Base-by-base conservation (phyloP, 2,329 filamentous ascomycete species). In the Venturiaceae sp. region DNA sequence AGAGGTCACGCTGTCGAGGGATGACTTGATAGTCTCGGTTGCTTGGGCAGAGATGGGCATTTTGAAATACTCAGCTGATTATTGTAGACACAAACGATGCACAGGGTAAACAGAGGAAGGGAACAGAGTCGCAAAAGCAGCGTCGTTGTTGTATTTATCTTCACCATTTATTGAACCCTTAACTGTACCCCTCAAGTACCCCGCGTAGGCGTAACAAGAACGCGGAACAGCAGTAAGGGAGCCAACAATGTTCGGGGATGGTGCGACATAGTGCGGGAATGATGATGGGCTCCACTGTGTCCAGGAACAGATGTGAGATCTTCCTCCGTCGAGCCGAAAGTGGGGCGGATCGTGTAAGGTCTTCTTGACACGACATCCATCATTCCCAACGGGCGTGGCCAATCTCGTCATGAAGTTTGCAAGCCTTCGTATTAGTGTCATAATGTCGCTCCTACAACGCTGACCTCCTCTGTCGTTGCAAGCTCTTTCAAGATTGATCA, bases 1-100 rank as follows among this genome's bases (percentile, higher is more conserved):
- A 14, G 70, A 68, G 33, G 66, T 69, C 9, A 73, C 72, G 28
- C 65, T 61, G 16, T 75, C 74, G 11, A 71, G 66, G 13, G 71
- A 67, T 47, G 66, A 64, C 59, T 75, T 71, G 13, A 77, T 69
- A 19, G 60, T 65, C 26, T 69, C 62, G 1, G 64, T 56, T 32
- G 66, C 63, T 62, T 72, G 55, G 2, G 65, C 50, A 21, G 65
- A 71, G 62, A 60, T 50, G 3, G 44, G 44, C 44, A 50, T 50
- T 5, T 50, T 50, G 23, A 11, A 30, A 3, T 26, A 16, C 6
- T 16, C 8, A 26, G 30, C 13, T 5, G 5, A 50, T 4, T 7
- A 30, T 16, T n/a, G 8, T 3, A 50, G 44, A 13, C 14, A 19
- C n/a, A n/a, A n/a, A n/a, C n/a, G n/a, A n/a, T n/a, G n/a, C n/a